Conservation (phyloP, 202 grass and related monocot species). For the Dendrocalamus latiflorus region DNA sequence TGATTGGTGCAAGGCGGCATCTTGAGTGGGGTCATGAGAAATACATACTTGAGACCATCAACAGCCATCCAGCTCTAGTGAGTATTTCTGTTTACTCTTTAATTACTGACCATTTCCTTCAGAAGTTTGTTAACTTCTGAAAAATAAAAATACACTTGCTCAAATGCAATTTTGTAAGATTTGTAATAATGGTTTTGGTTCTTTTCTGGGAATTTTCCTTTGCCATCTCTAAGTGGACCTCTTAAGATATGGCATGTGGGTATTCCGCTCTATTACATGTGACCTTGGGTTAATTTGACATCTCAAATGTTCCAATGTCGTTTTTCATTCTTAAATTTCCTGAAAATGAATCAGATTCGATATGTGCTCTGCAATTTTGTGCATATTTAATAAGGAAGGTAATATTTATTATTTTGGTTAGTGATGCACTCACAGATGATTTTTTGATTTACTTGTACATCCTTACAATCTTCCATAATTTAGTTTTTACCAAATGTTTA, state of each 20-base stretch:
- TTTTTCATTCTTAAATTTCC: conserved; percentile 4
- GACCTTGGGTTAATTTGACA: background rate
- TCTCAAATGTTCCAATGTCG: background rate
- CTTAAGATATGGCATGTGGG: background rate
- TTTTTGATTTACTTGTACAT: background rate
- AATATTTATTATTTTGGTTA: background rate
- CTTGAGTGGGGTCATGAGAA: conserved; percentile 99
- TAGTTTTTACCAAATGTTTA: conserved; percentile 6
- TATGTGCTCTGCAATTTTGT: background rate
- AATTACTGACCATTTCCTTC: background rate
- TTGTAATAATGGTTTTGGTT: conserved; percentile 10
- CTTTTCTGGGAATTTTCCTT: background rate
- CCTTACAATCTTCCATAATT: background rate
- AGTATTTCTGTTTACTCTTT: conserved; percentile 29
- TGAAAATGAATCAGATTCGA: background rate
- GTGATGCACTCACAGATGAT: background rate
- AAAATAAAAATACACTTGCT: background rate
- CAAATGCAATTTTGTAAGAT: conserved; percentile 21
- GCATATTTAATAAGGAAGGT: background rate
- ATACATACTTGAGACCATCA: conserved; percentile 91
- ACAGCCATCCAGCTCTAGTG: conserved; percentile 73
- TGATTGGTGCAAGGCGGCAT: conserved; percentile 78
- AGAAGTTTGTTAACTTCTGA: conserved; percentile 3
- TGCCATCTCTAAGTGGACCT: background rate
- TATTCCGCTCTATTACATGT: background rate